Conservation (phyloP, 208 protist genomes). For the Trypanosoma congolense region DNA sequence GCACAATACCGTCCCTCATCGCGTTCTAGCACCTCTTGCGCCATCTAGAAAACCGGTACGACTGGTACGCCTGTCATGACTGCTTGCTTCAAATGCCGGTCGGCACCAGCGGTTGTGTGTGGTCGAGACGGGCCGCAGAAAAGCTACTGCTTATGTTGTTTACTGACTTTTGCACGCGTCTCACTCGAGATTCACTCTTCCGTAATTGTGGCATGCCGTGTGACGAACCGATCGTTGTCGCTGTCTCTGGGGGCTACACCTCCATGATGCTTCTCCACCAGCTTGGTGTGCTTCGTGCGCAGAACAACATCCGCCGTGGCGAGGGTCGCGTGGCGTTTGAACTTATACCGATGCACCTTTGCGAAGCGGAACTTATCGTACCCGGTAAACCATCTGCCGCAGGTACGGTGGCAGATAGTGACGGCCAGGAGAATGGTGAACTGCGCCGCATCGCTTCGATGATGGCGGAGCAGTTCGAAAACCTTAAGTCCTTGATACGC, state of each 20-base stretch:
- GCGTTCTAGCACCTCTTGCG: too few species aligned
- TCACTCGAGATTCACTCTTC: conserved; percentile 50
- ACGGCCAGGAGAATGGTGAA: not conserved
- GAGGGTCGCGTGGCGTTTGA: conserved; percentile 22
- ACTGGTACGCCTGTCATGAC: too few species aligned
- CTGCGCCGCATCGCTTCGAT: conserved; percentile 7
- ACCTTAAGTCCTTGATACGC: conserved; percentile 28
- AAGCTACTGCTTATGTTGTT: conserved; percentile 73
- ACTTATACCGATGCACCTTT: conserved; percentile 62
- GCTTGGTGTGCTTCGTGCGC: conserved; percentile 42
- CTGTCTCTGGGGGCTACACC: conserved; percentile 59
- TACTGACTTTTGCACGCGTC: conserved; percentile 44
- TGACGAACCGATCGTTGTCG: conserved; percentile 60
- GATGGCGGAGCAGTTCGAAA: conserved; percentile 40
- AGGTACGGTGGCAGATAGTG: not conserved
- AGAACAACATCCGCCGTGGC: conserved; percentile 21
- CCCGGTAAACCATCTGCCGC: conserved; percentile 14
- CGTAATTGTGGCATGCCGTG: conserved; percentile 50
- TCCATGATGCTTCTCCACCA: conserved; percentile 72
- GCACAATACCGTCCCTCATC: too few species aligned
- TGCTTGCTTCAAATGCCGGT: conserved; percentile 75
- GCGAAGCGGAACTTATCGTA: conserved; percentile 57
- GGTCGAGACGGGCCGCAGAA: conserved; percentile 64
- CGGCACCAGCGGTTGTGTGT: conserved; percentile 29
- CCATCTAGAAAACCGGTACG: too few species aligned